Evolutionary conservation across 768 basidiomycete genomes (phyloP), one percentile per base, ranked within the genome.

Genomic region (Leccinum barrowsii): DNA sequence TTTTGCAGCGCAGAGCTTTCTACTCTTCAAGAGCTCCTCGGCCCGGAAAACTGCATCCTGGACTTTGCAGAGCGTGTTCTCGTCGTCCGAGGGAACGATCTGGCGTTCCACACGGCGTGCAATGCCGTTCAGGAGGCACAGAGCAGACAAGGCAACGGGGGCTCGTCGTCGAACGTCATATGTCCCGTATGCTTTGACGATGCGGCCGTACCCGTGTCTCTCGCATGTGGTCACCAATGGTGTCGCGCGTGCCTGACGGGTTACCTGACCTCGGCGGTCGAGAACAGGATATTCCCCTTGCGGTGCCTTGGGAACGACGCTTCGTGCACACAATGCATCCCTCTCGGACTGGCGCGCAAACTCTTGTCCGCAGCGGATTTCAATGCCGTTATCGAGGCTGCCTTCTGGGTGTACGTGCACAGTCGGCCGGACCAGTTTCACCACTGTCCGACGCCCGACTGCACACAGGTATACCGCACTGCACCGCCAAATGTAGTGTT

Each of bases 371-470:
- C 80, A 0, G 67, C 67, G 2, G 82, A 88, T 21, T 84, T 89
- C 64, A 76, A 82, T 26, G 74, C 78, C 0, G 63, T 92, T 34
- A 73, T 82, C 17, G 75, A 82, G 12, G 81, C 87, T 0, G 81
- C 89, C 0, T 85, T 87, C 63, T 75, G 81, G n/a, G 70, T 80
- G 0, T 77, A 91, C 65, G 75, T 90, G 19, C 82, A 85, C 58
- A 72, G 80, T 2, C 80, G 80, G 37, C 77, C 87, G 0, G 72
- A 78, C 7, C 86, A 90, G 57, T 87, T 87, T 63, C 79, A 82
- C 58, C 86, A 84, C 63, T 93, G 91, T 71, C 90, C 91, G 0
- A 86, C 89, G 0, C 86, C 91, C 0, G 88, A 92, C 67, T 93
- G 91, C 63, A 75, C 76, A 0, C 86, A 90, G 64, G 78, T 91